Conservation (phyloP, 768 basidiomycete genomes). For the Paxillus rubicundulus region DNA sequence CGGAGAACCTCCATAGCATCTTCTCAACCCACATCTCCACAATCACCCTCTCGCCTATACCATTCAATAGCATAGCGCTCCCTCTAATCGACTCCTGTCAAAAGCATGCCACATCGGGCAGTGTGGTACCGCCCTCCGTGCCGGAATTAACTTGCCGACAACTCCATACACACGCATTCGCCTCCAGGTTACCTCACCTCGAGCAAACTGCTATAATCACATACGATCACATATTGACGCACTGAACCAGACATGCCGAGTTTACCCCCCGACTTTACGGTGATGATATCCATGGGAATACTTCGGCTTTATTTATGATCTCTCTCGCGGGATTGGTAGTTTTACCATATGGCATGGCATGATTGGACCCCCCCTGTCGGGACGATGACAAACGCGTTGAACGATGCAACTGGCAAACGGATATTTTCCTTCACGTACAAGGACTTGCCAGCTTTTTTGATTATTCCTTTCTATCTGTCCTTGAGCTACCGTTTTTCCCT, state of each 20-base stretch:
- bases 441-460: constrained; percentile 12
- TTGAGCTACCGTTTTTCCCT: constrained; percentile 1
- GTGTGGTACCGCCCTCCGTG: constrained; percentile 5
- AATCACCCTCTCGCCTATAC: constrained; percentile 34
- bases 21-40: constrained; percentile 26
- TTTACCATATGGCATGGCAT: constrained; percentile 2
- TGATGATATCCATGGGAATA: constrained; percentile 24
- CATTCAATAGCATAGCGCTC: constrained; percentile 32
- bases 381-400: constrained; percentile 7
- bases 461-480: neutral
- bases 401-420: constrained; percentile 28
- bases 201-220: constrained; percentile 29
- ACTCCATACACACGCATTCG: constrained; percentile 16
- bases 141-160: constrained; percentile 27
- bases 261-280: constrained; percentile 22
- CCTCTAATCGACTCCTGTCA: constrained; percentile 15
- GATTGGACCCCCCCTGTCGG: constrained; percentile 3
- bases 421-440: constrained; percentile 28
- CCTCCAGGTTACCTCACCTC: constrained; percentile 10
- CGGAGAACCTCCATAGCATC: constrained; percentile 23
- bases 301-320: constrained; percentile 23
- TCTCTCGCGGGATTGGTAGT: constrained; percentile 11
- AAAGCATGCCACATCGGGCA: constrained; percentile 16
- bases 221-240: constrained; percentile 13
- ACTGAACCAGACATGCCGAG: constrained; percentile 9